Base-by-base conservation (phyloP, 176 grass and related monocot species). In the Bonia amplexicaulis region DNA sequence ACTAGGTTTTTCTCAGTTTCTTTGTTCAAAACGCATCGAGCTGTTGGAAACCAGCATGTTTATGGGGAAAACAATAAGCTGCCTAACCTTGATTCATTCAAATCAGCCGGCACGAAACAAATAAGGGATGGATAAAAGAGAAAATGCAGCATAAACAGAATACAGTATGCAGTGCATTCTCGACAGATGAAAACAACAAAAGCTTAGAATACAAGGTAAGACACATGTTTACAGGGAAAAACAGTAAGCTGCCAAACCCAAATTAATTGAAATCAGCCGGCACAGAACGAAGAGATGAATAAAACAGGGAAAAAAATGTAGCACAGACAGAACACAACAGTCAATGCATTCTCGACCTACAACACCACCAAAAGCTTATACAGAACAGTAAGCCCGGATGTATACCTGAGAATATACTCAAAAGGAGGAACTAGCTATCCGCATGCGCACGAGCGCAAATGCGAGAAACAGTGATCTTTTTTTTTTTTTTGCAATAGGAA, bases 351-450 rank as follows among this genome's bases (percentile, higher is more conserved):
- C 64, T 52, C 20, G 3, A 52, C 62, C 19, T 17, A n/a, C 23
- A 45, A 35, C 10, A 1, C 26, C 59, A 51, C 41, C 9, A 22
- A 40, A 88, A 62, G 51, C 22, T 78, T 37, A 25, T 37, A 80
- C 9, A 37, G 4, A 22, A 10, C 2, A 29, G 44, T 6, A 54
- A 41, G 0, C 23, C 79, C 17, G 47, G 31, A 81, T 14, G 5
- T 23, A 16, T 76, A 82, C 86, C 81, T 72, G 40, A 61, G n/a
- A 85, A 67, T 48, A 69, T 47, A 58, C 25, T 74, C 23, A 46
- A 59, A 78, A 78, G 41, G 14, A 23, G 12, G 3, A 80, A 3
- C 29, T 15, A 37, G 19, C 45, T 37, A 80, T 16, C 62, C 11
- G 19, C 61, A 67, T 80, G 45, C 11, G 45, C 27, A n/a, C 7